Evolutionary conservation across 2,329 filamentous ascomycete species (phyloP), one percentile per base, ranked within the genome.

Genomic region (Lasiodiplodia theobromae): DNA sequence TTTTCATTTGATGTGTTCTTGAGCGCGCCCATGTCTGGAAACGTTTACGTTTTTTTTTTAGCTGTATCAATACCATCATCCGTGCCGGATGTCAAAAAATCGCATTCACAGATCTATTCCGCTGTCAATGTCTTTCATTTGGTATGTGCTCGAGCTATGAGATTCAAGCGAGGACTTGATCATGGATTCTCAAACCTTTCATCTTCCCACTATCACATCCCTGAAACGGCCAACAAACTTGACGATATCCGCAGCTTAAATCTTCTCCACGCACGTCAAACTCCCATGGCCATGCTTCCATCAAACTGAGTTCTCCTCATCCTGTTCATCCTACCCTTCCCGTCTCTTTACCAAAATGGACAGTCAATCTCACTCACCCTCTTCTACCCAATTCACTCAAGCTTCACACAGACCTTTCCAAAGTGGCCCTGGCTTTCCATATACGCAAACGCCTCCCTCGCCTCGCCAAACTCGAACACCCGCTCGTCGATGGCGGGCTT

Each of bases 401-500:
- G 78, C 71, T 75, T 76, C 69, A 81, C 77, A 60, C 73, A 75
- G 5, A 83, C 72, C 74, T 84, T 83, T 1, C 78, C 81, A 69
- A 82, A 81, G 72, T 83, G 82, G 70, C 83, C 84, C 77, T 86
- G 83, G 57, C 82, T 79, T 78, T 79, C 82, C 79, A 83, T 78
- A 72, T 81, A 82, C 73, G 82, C 72, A 72, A 85, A 86, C 0
- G 84, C 85, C 37, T 86, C 85, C 74, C 82, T 85, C 4, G 82
- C 74, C 71, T 88, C 74, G 21, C 83, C 82, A 4, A 89, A 77
- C 38, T 77, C 79, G 73, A 88, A 89, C 12, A 86, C 81, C 77
- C 86, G 87, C 72, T 85, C 79, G 72, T 89, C 87, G 21, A 89
- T 81, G 21, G 89, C 80, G 0, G 87, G 87, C 70, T 87, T 84